phyloP scores from a whole-genome alignment of 805 yeast species.

The Cyberlindnera nakhonratchasimensis region DNA sequence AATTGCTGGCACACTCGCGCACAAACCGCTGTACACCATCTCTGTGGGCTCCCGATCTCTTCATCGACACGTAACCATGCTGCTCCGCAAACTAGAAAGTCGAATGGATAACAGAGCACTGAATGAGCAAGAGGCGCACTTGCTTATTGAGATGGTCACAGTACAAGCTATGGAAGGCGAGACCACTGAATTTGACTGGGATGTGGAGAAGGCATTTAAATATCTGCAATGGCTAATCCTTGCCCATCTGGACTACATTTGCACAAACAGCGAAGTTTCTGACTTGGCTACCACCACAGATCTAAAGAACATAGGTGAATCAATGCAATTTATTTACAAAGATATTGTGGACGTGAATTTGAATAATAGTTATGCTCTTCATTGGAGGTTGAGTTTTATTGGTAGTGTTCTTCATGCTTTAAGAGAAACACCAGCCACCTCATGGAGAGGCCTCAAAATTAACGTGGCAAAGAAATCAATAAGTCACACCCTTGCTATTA shows the following conservation, averaged over 20 bases:
- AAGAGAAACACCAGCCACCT: too few species aligned
- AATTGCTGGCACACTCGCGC: neutral
- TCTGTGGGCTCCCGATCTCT: neutral
- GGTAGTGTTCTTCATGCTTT: too few species aligned
- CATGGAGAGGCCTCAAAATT: too few species aligned
- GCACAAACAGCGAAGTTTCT: neutral
- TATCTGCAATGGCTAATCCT: conserved; percentile 3
- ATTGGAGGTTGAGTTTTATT: too few species aligned
- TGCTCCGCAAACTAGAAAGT: neutral
- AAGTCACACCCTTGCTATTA: too few species aligned
- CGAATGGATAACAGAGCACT: neutral
- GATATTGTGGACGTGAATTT: neutral
- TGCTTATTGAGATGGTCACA: neutral
- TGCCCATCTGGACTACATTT: neutral
- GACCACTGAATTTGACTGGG: neutral
- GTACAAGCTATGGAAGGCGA: neutral
- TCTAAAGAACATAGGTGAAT: neutral
- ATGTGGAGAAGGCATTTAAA: neutral
- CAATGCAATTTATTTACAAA: too few species aligned
- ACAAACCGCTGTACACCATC: neutral
- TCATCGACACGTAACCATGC: neutral
- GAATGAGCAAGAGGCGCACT: neutral
- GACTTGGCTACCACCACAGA: neutral
- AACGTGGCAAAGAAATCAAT: neutral
- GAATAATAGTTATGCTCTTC: too few species aligned